Percentiles rank a stretch among this genome's conserved stretches.
Conservation (phyloP, 129 eudicot species). For the Tagetes patula region DNA sequence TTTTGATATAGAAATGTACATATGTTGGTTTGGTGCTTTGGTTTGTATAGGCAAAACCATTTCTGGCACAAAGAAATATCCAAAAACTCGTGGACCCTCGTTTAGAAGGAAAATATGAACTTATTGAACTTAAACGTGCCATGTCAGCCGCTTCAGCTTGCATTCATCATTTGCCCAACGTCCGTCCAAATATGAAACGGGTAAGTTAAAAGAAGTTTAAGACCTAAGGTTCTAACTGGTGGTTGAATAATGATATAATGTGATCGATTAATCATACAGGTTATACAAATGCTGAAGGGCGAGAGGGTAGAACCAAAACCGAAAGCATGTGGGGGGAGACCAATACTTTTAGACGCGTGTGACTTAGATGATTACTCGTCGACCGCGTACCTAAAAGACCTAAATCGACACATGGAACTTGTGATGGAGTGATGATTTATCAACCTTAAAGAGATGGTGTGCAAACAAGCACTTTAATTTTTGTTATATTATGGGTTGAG, state of each 20-base stretch:
- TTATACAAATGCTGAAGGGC: constrained; percentile 56
- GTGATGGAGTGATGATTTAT: constrained; percentile 59
- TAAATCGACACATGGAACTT: constrained; percentile 84
- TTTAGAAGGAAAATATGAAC: constrained; percentile 51
- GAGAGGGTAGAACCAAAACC: constrained; percentile 55
- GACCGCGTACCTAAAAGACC: constrained; percentile 71
- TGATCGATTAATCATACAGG: constrained; percentile 36
- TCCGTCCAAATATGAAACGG: constrained; percentile 78
- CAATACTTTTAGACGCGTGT: constrained; percentile 53
- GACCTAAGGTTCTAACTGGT: background rate
- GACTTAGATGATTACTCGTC: constrained; percentile 72
- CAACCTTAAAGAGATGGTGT: constrained; percentile 9
- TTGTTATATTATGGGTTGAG: constrained; percentile 23
- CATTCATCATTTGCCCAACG: constrained; percentile 66
- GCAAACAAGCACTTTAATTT: background rate
- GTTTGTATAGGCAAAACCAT: constrained; percentile 71
- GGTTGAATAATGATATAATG: background rate
- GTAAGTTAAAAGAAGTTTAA: constrained; percentile 31
- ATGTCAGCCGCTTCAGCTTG: constrained; percentile 73
- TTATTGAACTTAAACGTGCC: constrained; percentile 54
- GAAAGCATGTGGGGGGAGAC: constrained; percentile 47
- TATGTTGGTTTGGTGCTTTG: background rate
- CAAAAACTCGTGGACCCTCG: constrained; percentile 68
- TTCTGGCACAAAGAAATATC: constrained; percentile 53
- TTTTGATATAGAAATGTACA: background rate